phyloP scores from a whole-genome alignment of 768 basidiomycete species.

The Termitomyces titanicus region DNA sequence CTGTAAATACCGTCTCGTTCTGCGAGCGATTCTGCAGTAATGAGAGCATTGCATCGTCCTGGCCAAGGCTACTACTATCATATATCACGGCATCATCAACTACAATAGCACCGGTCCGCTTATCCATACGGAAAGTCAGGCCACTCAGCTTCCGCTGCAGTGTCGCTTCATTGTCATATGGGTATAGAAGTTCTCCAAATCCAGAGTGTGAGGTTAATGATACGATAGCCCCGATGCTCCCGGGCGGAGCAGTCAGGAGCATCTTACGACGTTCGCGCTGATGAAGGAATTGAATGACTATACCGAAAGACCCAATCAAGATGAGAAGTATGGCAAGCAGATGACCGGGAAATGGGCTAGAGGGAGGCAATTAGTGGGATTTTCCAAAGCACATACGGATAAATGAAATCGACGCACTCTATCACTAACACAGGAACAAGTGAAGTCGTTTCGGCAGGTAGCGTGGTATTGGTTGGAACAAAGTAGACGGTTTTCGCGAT shows the following conservation, averaged over 20 bases:
- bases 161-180: slow-evolving; percentile 47
- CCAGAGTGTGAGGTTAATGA: slow-evolving; percentile 59
- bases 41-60: slow-evolving; percentile 36
- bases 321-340: slow-evolving; percentile 46
- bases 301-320: slow-evolving; percentile 42
- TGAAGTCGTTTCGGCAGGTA: slow-evolving; percentile 37
- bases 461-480: slow-evolving; percentile 30
- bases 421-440: slow-evolving; percentile 49
- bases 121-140: slow-evolving; percentile 52
- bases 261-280: slow-evolving; percentile 43
- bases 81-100: slow-evolving; percentile 43
- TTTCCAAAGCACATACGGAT: neutral
- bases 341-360: slow-evolving; percentile 52
- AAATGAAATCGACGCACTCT: slow-evolving; percentile 40
- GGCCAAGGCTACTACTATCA: slow-evolving; percentile 15
- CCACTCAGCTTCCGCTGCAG: slow-evolving; percentile 48
- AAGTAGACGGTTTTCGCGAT: slow-evolving; percentile 62
- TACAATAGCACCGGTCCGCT: slow-evolving; percentile 57
- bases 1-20: slow-evolving; percentile 8
- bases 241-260: slow-evolving; percentile 51
- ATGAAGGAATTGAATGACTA: slow-evolving; percentile 46
- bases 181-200: slow-evolving; percentile 57
- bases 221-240: slow-evolving; percentile 53
- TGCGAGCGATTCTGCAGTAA: slow-evolving; percentile 22
- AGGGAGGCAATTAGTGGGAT: neutral